phyloP scores from a whole-genome alignment of 2,329 filamentous ascomycete genomes.

The Cercospora canescens region DNA sequence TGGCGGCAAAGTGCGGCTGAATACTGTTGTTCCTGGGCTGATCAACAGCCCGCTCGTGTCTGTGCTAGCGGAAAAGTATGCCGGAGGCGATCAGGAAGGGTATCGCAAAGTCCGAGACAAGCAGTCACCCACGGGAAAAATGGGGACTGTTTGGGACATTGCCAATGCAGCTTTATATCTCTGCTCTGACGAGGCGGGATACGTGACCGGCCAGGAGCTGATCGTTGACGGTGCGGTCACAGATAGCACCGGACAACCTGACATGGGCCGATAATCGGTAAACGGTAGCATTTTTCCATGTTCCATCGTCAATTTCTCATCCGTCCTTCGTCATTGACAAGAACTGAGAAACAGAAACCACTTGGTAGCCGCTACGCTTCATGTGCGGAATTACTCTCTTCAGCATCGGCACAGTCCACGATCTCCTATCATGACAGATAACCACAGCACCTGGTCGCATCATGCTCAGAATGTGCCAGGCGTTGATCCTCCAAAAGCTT shows the following conservation, averaged over 20 bases:
- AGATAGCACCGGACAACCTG: constrained; percentile 24
- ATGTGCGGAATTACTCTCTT: constrained; percentile 70
- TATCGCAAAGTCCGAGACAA: constrained; percentile 54
- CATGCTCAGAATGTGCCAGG: constrained; percentile 78
- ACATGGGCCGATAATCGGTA: constrained; percentile 11
- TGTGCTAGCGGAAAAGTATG: constrained; percentile 48
- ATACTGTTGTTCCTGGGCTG: constrained; percentile 57
- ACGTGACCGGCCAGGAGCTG: constrained; percentile 60
- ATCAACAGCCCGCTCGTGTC: constrained; percentile 56
- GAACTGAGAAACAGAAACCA: constrained; percentile 71
- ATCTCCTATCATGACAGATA: constrained; percentile 79
- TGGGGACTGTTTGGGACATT: constrained; percentile 63
- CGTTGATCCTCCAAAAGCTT: constrained; percentile 66
- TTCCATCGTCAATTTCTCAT: background rate
- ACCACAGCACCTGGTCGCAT: constrained; percentile 74
- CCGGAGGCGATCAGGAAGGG: constrained; percentile 48
- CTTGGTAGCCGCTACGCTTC: constrained; percentile 65
- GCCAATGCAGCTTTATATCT: constrained; percentile 59
- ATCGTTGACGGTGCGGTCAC: constrained; percentile 35
- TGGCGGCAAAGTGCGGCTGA: constrained; percentile 49
- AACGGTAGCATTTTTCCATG: background rate
- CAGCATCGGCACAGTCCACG: constrained; percentile 84
- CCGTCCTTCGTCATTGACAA: constrained; percentile 42
- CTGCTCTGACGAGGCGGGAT: constrained; percentile 58
- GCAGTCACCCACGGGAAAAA: constrained; percentile 60